Evolutionary conservation across 768 basidiomycete genomes (phyloP).

Genomic region (Podaxis carcinomalis): DNA sequence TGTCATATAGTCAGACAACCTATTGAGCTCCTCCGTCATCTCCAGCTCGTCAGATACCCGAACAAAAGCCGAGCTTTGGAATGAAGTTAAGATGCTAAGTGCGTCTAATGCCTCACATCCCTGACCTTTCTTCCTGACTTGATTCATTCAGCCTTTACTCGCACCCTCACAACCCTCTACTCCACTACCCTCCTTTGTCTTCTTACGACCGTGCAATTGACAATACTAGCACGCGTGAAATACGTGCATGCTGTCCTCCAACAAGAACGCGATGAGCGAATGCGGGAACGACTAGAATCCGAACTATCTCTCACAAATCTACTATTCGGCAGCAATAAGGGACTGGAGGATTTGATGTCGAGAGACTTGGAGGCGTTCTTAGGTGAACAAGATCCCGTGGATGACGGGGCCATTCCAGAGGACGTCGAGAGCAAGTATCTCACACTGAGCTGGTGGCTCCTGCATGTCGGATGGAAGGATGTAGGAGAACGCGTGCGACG

Average conservation of each 20-base stretch:
- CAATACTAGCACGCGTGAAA: slow-evolving; percentile 74
- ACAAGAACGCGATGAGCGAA: slow-evolving; percentile 54
- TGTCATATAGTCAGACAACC: slow-evolving; percentile 23
- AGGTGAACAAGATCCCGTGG: slow-evolving; percentile 13
- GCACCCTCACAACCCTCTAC: slow-evolving; percentile 84
- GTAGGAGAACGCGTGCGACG: slow-evolving; percentile 17
- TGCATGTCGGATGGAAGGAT: slow-evolving; percentile 19
- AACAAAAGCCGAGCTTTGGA: slow-evolving; percentile 86
- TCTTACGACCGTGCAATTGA: slow-evolving; percentile 84
- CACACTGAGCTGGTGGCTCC: slow-evolving; percentile 18
- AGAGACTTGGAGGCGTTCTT: slow-evolving; percentile 18
- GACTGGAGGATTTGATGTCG: slow-evolving; percentile 21
- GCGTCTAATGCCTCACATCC: slow-evolving; percentile 20
- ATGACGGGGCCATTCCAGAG: slow-evolving; percentile 35
- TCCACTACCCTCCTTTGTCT: slow-evolving; percentile 80
- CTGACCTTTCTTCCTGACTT: background rate
- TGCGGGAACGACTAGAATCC: slow-evolving; percentile 40
- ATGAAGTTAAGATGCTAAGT: slow-evolving; percentile 88
- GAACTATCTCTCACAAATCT: slow-evolving; percentile 36
- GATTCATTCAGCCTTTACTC: slow-evolving; percentile 64
- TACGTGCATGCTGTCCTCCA: slow-evolving; percentile 70
- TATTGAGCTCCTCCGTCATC: slow-evolving; percentile 19
- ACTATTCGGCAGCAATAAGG: slow-evolving; percentile 23
- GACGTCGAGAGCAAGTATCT: slow-evolving; percentile 52
- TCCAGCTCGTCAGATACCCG: slow-evolving; percentile 32